Conservation (phyloP, 106 monocot genomes). For the Platanthera zijinensis region DNA sequence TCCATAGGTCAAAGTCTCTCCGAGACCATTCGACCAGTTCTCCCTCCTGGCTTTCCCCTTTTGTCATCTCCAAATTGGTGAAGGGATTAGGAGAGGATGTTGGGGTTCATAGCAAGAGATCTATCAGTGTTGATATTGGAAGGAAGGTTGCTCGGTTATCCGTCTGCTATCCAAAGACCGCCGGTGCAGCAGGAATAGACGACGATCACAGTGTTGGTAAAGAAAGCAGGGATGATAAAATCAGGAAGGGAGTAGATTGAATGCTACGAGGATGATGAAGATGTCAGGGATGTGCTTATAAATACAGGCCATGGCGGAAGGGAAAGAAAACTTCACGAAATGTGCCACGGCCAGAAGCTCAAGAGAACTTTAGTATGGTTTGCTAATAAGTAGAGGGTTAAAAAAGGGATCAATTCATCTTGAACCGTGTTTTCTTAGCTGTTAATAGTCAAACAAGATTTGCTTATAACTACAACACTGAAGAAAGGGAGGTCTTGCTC, state of each 20-base stretch:
- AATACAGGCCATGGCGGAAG: too few relatives aligned
- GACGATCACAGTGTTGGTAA: not conserved
- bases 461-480: too few relatives aligned
- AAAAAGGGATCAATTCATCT: too few relatives aligned
- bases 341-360: too few relatives aligned
- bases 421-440: too few relatives aligned
- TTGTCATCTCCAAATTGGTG: slow-evolving; percentile 11
- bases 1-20: slow-evolving; percentile 79
- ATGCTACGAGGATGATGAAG: too few relatives aligned
- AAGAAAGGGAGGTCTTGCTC: too few relatives aligned
- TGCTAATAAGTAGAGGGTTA: too few relatives aligned
- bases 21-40: slow-evolving; percentile 87
- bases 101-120: slow-evolving; percentile 25
- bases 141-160: slow-evolving; percentile 28
- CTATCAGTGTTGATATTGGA: slow-evolving; percentile 20
- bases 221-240: slow-evolving; percentile 3
- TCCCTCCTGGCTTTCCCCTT: slow-evolving; percentile 63
- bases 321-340: too few relatives aligned
- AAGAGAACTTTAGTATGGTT: too few relatives aligned
- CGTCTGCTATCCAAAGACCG: slow-evolving; percentile 20
- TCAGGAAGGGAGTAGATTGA: slow-evolving; percentile 12
- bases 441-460: too few relatives aligned
- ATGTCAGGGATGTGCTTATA: too few relatives aligned
- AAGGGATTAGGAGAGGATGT: slow-evolving; percentile 22
- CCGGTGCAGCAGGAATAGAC: slow-evolving; percentile 11